Base-by-base conservation (phyloP, 2,329 filamentous ascomycete species). In the Colletotrichum phormii region DNA sequence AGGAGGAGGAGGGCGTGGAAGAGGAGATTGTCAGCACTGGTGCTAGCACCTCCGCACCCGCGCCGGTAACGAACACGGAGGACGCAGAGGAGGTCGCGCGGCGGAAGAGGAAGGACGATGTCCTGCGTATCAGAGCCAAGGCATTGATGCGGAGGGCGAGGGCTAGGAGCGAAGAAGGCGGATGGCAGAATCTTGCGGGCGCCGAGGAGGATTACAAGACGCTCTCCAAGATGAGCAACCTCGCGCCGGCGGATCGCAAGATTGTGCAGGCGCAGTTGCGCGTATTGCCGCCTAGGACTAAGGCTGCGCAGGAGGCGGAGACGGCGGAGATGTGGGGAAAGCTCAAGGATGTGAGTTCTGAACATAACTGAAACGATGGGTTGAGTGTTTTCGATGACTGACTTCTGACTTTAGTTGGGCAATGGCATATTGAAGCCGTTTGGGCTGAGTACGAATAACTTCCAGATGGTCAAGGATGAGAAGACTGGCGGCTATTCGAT, bases 321-420 rank as follows among this genome's bases (percentile, higher is more conserved):
- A 94, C 97, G 89, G 92, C 89, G 3, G 96, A 99, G 84, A 98
- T 98, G 95, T 97, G 98, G 95, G 94, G 93, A 22, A 98, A 98
- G 85, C 84, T 99, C 77, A 98, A 97, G 80, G 91, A 93, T 77
- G 90, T 91, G 76, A 84, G 89, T 86, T n/a, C 42, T 46, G 18
- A 46, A 46, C 24, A 26, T 2, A 2, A 26, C 24, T 26, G 24
- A 26, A 26, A 26, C 24, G 24, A 26, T 26, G 24, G 1, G 8
- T 22, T 42, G 35, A 29, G 4, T 12, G 6, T 15, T 22, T 46
- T 37, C 18, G 22, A 9, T 7, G 61, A 49, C 74, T 78, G 18
- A 77, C 60, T 12, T 4, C 26, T 51, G 35, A 8, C 1, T 61
- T 4, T 73, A 94, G 83, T 85, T 99, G 73, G 97, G 97, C 0